Conservation (phyloP, 768 basidiomycete species). For the Russula abietina region DNA sequence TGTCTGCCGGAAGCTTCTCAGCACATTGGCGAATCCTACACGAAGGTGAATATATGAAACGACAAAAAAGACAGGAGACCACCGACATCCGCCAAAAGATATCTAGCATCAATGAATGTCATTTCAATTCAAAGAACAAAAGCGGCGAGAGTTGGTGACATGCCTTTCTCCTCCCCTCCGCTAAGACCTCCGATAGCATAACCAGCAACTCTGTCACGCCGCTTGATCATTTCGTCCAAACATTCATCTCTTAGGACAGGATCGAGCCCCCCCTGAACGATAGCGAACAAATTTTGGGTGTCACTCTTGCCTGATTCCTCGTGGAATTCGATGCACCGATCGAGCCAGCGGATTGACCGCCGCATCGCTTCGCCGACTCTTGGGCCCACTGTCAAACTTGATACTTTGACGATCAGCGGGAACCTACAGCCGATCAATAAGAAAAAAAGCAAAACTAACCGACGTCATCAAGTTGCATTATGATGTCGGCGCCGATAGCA, state of each 20-base stretch:
- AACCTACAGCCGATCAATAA: not conserved
- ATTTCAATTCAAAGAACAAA: not conserved
- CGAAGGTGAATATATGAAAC: constrained; percentile 19
- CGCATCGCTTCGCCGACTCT: constrained; percentile 86
- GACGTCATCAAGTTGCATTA: constrained; percentile 93
- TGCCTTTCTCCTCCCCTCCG: constrained; percentile 89
- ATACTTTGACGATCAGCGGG: constrained; percentile 33
- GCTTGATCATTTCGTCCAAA: constrained; percentile 72
- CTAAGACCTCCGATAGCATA: constrained; percentile 89
- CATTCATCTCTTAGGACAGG: constrained; percentile 65
- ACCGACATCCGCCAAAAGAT: constrained; percentile 84
- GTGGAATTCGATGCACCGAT: constrained; percentile 78
- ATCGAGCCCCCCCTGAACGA: constrained; percentile 85
- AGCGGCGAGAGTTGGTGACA: constrained; percentile 10
- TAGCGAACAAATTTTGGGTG: constrained; percentile 83
- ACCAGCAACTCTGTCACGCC: constrained; percentile 73
- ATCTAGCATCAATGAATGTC: constrained; percentile 38
- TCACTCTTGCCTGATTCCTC: constrained; percentile 56
- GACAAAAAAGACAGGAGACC: constrained; percentile 26
- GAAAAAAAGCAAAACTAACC: constrained; percentile 41
- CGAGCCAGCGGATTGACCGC: constrained; percentile 84
- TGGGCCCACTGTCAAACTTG: constrained; percentile 72
- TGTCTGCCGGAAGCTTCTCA: constrained; percentile 68
- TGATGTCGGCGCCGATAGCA: constrained; percentile 86
- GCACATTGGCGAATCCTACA: constrained; percentile 79